Percentiles rank a stretch among this genome's conserved stretches.
These are phyloP conservation scores for Coemansia sp. DNA, from an alignment of 192 early-diverging fungal species.

Conservation along the genomic window DNA sequence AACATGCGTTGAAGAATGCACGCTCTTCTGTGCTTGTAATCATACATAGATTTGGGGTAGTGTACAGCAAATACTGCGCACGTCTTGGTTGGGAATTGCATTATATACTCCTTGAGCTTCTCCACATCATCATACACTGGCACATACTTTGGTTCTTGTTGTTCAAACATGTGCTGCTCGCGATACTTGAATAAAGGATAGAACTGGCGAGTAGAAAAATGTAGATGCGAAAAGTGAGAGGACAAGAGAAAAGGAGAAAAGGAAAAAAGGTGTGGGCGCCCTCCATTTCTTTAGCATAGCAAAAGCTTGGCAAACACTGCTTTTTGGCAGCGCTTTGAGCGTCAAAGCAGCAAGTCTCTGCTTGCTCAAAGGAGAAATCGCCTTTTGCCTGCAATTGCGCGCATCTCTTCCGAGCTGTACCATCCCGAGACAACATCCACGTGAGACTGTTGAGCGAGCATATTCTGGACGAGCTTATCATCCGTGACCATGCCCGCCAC, in stretches of 20 bases:
- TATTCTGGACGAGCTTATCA: too few relatives aligned
- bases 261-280: not conserved
- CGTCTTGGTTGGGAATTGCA: not conserved
- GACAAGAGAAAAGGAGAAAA: not conserved
- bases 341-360: not conserved
- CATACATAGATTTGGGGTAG: not conserved
- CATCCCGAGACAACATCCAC: too few relatives aligned
- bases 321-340: not conserved
- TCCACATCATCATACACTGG: not conserved
- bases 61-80: not conserved
- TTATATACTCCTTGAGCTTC: not conserved
- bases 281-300: not conserved
- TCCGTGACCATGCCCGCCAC: too few relatives aligned
- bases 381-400: too few relatives aligned
- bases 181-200: not conserved
- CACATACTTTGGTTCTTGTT: not conserved
- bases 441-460: too few relatives aligned
- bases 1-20: not conserved
- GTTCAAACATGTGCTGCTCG: not conserved
- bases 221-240: not conserved
- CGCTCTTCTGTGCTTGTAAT: not conserved
- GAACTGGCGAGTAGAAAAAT: too few relatives aligned
- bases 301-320: not conserved
- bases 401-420: not conserved
- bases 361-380: not conserved